Conservation (phyloP, 352 stramenopile genomes). For the Globisporangium recalcitrans region DNA sequence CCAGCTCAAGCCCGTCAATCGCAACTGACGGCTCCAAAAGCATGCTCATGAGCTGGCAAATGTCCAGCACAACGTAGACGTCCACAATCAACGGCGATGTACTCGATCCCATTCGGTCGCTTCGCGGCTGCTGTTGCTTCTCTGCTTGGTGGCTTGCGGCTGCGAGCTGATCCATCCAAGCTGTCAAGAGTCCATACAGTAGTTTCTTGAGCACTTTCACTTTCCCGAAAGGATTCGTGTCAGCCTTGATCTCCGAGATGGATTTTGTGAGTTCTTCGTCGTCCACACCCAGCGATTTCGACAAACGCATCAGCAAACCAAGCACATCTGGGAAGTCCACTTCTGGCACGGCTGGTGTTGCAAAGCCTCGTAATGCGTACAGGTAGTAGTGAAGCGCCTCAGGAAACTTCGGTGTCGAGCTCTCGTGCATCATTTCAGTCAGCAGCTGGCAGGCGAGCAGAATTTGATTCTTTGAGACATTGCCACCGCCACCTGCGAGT, state of each 20-base stretch:
- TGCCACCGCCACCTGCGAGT: background rate
- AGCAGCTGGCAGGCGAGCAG: background rate
- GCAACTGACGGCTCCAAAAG: constrained; percentile 30
- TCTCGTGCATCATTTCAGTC: constrained; percentile 7
- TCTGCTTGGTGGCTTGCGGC: background rate
- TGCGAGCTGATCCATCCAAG: constrained; percentile 40
- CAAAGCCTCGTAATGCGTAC: background rate
- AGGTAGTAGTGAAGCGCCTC: constrained; percentile 17
- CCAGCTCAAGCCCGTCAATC: constrained; percentile 32
- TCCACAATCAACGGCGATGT: constrained; percentile 9
- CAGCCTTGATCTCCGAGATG: constrained; percentile 26
- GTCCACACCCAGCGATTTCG: constrained; percentile 20
- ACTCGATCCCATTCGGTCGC: background rate
- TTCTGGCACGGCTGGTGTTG: background rate
- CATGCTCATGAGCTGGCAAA: constrained; percentile 41
- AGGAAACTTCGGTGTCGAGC: constrained; percentile 1
- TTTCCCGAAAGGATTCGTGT: constrained; percentile 28
- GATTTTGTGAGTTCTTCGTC: constrained; percentile 20
- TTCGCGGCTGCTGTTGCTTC: background rate
- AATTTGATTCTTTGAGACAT: background rate
- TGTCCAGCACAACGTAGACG: constrained; percentile 38
- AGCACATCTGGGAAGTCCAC: background rate
- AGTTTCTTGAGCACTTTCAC: constrained; percentile 27
- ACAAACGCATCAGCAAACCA: constrained; percentile 28
- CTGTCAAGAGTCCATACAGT: constrained; percentile 24